A percentile compares a stretch with the other conserved stretches of the same genome.
Evolutionary conservation across 73 alveolate genomes (phyloP).

Genomic region (Urostyla sp.): DNA sequence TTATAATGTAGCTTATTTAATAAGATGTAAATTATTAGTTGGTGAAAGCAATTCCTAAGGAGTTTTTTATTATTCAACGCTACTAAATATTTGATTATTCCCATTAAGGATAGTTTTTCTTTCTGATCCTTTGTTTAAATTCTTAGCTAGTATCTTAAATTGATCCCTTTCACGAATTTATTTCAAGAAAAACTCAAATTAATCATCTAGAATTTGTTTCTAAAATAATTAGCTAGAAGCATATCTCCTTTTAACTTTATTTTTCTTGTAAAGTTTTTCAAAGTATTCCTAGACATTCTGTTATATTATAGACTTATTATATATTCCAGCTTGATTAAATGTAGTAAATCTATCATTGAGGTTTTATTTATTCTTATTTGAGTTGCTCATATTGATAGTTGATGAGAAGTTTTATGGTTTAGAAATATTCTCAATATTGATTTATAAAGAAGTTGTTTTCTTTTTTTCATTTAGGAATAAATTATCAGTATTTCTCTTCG

Average conservation of each 20-base stretch:
- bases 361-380: neutral
- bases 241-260: conserved; percentile 19
- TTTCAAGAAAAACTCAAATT: conserved; percentile 30
- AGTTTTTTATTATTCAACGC: neutral
- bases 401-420: neutral
- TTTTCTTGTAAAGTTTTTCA: conserved; percentile 19
- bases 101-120: neutral
- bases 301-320: too few species aligned
- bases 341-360: neutral
- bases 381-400: neutral
- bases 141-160: neutral
- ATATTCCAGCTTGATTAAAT: neutral
- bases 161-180: neutral
- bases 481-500: neutral
- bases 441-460: neutral
- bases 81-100: neutral
- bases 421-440: neutral
- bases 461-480: neutral
- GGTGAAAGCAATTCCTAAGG: neutral
- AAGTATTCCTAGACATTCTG: conserved; percentile 20
- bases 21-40: neutral
- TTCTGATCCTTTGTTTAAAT: neutral
- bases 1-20: neutral
- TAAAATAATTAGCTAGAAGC: neutral
- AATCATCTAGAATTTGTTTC: conserved; percentile 25